Evolutionary conservation across 345 rosid genomes (phyloP).

Genomic region (Hibiscus trionum): DNA sequence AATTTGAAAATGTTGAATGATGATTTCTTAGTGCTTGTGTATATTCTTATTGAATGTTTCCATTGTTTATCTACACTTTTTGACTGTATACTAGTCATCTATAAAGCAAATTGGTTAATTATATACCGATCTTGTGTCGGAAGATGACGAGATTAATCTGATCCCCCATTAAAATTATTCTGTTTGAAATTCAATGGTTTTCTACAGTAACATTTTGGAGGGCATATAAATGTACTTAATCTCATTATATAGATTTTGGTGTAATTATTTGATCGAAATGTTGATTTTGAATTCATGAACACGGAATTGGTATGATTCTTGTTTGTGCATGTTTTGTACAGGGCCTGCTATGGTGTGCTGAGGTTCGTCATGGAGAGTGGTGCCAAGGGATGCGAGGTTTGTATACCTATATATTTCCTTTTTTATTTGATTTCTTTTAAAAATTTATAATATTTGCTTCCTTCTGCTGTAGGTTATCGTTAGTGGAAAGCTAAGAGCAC

Average conservation of each 20-base stretch:
- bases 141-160: conserved; percentile 26
- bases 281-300: neutral
- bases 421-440: neutral
- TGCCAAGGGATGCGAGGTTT: conserved; percentile 84
- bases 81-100: conserved; percentile 18
- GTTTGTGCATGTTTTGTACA: conserved; percentile 4
- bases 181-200: neutral
- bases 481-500: conserved; percentile 86
- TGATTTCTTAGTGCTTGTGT: neutral
- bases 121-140: conserved; percentile 24
- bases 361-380: conserved; percentile 85
- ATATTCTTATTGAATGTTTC: neutral
- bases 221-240: neutral
- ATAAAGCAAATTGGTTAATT: conserved; percentile 21
- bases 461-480: conserved; percentile 56
- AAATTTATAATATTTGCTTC: neutral
- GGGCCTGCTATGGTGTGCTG: conserved; percentile 91
- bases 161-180: neutral
- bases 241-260: neutral
- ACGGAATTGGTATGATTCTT: neutral
- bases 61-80: neutral
- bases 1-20: neutral
- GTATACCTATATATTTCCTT: neutral
- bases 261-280: neutral
- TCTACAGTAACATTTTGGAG: neutral